Base-by-base conservation (phyloP, 2,329 filamentous ascomycete species). In the Polychaeton citri region DNA sequence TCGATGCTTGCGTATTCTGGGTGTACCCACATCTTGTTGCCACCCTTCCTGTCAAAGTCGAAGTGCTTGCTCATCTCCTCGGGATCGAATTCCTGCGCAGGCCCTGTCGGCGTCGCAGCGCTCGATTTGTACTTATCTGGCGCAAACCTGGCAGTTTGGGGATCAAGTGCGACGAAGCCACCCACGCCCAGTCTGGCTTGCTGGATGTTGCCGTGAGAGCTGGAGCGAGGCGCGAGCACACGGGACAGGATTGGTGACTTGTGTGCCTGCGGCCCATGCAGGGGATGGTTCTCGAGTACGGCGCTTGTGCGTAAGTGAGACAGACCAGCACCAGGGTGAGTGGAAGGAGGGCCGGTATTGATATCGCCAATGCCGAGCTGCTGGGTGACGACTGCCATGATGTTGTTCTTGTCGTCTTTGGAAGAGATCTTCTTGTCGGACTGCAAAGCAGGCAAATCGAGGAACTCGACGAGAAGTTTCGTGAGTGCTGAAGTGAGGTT, bases 311-410 rank as follows among this genome's bases (percentile, higher is more conserved):
- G 67, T 3, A 71, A 58, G 51, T 81, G 79, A 10, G 71, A 69
- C 4, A 81, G 60, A 43, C 76, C 76, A 4, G 72, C 76, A 3
- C 72, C 76, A 2, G 76, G 76, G 54, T 81, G 76, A 6, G 76
- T 79, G 39, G 67, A 68, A 1, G 73, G 71, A 15, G 71, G 2
- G 68, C 69, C 19, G 53, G 53, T 20, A 54, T 48, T 35, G 12
- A 28, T 12, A 15, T 28, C 24, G 24, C 24, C 24, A 28, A 15
- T 15, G 17, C 37, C 35, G 21, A 42, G 30, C 15, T 33, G 33
- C 12, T 21, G 5, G 19, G 34, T 17, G 10, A 38, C 16, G 26
- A 10, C 18, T 12, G 30, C 26, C 26, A 30, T 31, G 24, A 34
- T 30, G 33, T 30, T 37, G 32, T 10, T 26, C 12, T 16, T 35